Evolutionary conservation across 225 moss, liverwort and hornwort species (phyloP), one percentile per base, ranked within the genome.

Genomic region (Ulota crispa): DNA sequence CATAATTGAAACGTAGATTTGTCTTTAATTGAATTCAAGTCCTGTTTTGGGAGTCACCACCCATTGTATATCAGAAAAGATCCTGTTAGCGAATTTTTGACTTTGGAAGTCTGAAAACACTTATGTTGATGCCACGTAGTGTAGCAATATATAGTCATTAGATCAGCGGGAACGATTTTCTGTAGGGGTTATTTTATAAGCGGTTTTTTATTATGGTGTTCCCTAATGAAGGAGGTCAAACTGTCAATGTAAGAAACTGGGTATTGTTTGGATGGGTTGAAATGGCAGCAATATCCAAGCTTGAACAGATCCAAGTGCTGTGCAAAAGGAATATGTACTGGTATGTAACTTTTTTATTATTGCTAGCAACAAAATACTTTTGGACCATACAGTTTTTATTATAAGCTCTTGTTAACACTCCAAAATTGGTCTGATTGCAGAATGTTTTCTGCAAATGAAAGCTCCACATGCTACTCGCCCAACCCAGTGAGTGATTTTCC

Each of bases 381-480:
- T 50, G 50, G 5, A 50, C 50, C 0, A 13, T 15, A 15, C 1
- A 50, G 15, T 50, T 18, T 6, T 50, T 15, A 53, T 61, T 24
- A 59, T 55, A 14, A 74, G 30, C 30, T 79, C 9, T 32, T 6
- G 57, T 85, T 43, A 65, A 82, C 39, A 52, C 30, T 19, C 23
- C 47, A 50, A 78, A 70, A 31, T 6, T 79, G 68, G 66, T 77
- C 19, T 56, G 79, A 75, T 78, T 84, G 86, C 92, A 92, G 92
- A 92, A 73, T 92, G 92, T 82, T 92, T 92, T 75, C 72, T 92
- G 88, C 92, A 92, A 83, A 79, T 92, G 88, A 92, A 92, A 86
- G 83, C 86, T 83, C 86, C 88, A 21, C 85, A 88, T 68, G 81
- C 83, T 52, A 68, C 86, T 63, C 90, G 86, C 13, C 86, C 88